A percentile compares a stretch with the other conserved stretches of the same genome.
phyloP scores from a whole-genome alignment of 495 filamentous ascomycete species.

The Daldinia caldariorum region DNA sequence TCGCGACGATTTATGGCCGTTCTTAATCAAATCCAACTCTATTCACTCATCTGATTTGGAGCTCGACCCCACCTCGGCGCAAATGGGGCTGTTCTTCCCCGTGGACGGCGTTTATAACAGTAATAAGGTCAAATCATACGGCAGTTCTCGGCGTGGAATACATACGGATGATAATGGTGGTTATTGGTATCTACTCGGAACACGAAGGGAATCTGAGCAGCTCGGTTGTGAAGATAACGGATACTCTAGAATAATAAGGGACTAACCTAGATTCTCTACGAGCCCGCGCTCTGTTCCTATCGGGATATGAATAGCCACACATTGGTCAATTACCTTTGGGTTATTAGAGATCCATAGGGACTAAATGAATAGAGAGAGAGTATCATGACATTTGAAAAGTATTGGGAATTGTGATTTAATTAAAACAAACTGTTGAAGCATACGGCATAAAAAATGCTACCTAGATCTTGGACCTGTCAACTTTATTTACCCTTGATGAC shows the following conservation, averaged over 20 bases:
- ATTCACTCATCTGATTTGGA: conserved; percentile 28
- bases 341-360: conserved; percentile 38
- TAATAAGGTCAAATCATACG: conserved; percentile 13
- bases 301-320: conserved; percentile 17
- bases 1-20: conserved; percentile 45
- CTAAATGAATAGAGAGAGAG: conserved; percentile 31
- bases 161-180: conserved; percentile 28
- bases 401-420: neutral
- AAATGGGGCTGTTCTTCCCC: conserved; percentile 10
- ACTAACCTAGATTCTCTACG: conserved; percentile 2
- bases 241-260: conserved; percentile 7
- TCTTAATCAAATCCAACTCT: conserved; percentile 32
- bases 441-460: neutral
- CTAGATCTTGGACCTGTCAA: neutral
- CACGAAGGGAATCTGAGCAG: conserved; percentile 14
- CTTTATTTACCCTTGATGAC: neutral
- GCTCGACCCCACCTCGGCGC: conserved; percentile 17
- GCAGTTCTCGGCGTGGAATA: conserved; percentile 24
- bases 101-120: conserved; percentile 1
- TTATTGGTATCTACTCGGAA: conserved; percentile 28
- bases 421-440: neutral
- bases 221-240: conserved; percentile 1
- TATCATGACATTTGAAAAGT: conserved; percentile 21
- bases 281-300: conserved; percentile 24
- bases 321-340: conserved; percentile 30